phyloP scores from a whole-genome alignment of 1,284 basidiomycete genomes.

The Sanguinoderma infundibulare region DNA sequence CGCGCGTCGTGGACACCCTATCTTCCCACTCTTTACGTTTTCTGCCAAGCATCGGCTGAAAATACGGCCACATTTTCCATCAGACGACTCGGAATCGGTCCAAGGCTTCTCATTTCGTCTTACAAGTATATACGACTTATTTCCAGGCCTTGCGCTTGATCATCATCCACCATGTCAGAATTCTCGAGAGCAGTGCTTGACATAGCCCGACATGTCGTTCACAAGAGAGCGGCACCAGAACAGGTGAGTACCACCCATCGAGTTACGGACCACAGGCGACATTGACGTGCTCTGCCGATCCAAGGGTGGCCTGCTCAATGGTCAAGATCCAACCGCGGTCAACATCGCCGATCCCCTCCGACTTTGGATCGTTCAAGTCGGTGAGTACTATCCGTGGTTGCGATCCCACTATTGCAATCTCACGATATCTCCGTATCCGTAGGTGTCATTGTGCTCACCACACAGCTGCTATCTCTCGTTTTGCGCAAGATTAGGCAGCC shows the following conservation, averaged over 20 bases:
- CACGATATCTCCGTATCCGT: not conserved
- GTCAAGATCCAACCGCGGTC: constrained; percentile 72
- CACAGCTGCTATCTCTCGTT: constrained; percentile 74
- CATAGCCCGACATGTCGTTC: constrained; percentile 25
- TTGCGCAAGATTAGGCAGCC: constrained; percentile 84
- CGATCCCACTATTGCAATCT: not conserved
- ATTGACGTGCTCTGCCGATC: constrained; percentile 1
- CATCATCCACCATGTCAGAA: no score
- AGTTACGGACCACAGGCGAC: not conserved
- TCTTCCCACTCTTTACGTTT: no score
- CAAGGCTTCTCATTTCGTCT: no score
- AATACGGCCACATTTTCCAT: no score
- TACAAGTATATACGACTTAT: no score
- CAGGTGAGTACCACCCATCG: constrained; percentile 28
- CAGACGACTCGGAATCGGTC: no score
- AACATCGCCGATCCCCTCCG: constrained; percentile 77
- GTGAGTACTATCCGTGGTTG: no score
- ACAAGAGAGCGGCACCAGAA: constrained; percentile 31
- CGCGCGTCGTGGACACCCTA: no score
- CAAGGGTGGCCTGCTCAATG: constrained; percentile 74
- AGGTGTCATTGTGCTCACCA: constrained; percentile 82
- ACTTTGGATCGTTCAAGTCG: constrained; percentile 90
- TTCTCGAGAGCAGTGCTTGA: constrained; percentile 30
- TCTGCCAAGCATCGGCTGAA: no score
- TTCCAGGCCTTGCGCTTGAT: no score